A percentile compares a stretch with the other conserved stretches of the same genome.
These are phyloP conservation scores for Colletotrichum camelliae DNA, from an alignment of 2,329 filamentous ascomycete species.

Conservation along the genomic window DNA sequence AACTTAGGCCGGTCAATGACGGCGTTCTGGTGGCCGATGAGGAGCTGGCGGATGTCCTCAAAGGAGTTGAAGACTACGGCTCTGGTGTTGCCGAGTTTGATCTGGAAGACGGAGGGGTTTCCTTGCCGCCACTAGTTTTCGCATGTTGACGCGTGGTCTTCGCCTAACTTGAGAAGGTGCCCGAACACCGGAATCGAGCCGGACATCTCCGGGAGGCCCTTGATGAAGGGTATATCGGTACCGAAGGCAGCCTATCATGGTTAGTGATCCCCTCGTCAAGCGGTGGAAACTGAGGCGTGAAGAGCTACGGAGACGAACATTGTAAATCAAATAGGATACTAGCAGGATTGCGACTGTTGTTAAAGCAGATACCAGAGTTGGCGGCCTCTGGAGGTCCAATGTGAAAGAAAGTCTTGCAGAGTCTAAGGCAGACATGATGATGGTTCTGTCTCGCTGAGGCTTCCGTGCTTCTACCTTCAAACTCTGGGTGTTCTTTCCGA, in stretches of 20 bases:
- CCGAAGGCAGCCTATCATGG: conserved; percentile 33
- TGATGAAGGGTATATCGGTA: conserved; percentile 66
- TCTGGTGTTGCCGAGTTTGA: neutral
- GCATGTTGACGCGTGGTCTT: neutral
- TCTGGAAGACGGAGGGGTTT: neutral
- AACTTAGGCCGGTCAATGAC: neutral
- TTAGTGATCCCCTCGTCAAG: neutral
- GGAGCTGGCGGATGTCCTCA: neutral
- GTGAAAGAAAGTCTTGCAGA: neutral
- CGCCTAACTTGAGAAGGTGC: conserved; percentile 69
- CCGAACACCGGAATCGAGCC: conserved; percentile 67
- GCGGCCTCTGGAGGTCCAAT: neutral
- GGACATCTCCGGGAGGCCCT: conserved; percentile 65
- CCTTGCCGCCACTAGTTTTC: neutral
- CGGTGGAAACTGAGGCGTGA: neutral
- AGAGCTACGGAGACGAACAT: neutral
- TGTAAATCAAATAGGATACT: neutral
- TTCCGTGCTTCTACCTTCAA: neutral
- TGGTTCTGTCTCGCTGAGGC: neutral
- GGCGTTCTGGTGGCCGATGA: neutral
- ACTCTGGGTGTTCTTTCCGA: neutral
- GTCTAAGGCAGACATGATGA: neutral
- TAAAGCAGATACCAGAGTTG: neutral
- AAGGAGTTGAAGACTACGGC: neutral
- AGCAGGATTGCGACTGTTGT: neutral